These are phyloP conservation scores for Phoenix dactylifera DNA, from an alignment of 176 grass and related monocot species.

Conservation along the genomic window DNA sequence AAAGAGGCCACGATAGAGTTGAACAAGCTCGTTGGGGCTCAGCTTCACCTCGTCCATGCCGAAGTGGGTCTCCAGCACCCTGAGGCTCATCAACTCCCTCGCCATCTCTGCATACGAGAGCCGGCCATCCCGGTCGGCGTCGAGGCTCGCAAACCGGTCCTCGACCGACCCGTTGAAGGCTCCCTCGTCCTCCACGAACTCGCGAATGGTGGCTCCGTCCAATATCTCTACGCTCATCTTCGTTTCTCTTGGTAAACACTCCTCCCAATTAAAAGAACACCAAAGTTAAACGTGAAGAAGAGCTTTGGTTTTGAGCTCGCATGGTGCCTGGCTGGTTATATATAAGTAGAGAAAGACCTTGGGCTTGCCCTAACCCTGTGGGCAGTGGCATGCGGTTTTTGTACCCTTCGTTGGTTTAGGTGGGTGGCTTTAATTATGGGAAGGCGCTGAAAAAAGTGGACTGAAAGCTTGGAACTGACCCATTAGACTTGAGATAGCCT, in stretches of 20 bases:
- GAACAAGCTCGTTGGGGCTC: constrained; percentile 25
- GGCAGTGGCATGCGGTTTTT: no score
- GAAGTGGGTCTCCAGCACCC: constrained; percentile 46
- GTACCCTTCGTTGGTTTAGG: no score
- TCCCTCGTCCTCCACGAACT: constrained; percentile 55
- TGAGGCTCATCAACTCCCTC: constrained; percentile 45
- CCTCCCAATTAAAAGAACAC: background rate
- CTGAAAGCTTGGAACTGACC: no score
- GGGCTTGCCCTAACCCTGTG: no score
- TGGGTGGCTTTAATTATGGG: no score
- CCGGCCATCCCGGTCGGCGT: constrained; percentile 42
- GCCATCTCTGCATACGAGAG: constrained; percentile 64
- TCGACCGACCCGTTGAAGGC: constrained; percentile 50
- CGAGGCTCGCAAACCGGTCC: constrained; percentile 40
- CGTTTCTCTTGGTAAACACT: background rate
- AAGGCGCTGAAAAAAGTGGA: no score
- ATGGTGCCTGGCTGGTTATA: no score
- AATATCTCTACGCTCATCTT: constrained; percentile 70
- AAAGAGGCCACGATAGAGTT: constrained; percentile 41
- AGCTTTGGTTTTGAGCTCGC: no score
- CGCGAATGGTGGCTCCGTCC: constrained; percentile 33
- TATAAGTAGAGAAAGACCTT: no score
- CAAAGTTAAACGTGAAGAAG: background rate
- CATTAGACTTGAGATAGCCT: no score
- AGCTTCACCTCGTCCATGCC: constrained; percentile 30